Evolutionary conservation across 768 basidiomycete genomes (phyloP), one percentile per base, ranked within the genome.

Genomic region (Collybia nuda): DNA sequence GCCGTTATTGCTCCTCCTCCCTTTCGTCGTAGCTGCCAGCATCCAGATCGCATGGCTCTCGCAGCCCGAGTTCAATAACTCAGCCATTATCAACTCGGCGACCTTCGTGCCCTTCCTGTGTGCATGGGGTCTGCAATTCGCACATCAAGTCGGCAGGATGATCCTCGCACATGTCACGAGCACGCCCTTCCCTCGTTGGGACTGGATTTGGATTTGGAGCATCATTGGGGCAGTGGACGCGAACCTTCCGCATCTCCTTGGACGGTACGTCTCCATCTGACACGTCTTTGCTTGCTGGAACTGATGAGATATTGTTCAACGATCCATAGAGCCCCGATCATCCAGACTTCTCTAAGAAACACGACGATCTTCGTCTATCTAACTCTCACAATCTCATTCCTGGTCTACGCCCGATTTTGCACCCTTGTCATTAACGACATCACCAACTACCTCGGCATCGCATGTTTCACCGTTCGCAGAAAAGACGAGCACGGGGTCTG

Each of bases 111-210:
- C 94, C 2, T 97, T 95, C 74, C 68, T 95, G 15, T 87, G 85
- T 59, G 86, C 90, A 17, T 98, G 95, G 94, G 96, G 94, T n/a
- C 66, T 90, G 46, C 88, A 90, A 66, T 91, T 92, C 56, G 87
- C 89, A 23, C 90, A 91, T 56, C 87, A 94, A 64, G 95, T 97
- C 32, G 92, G 93, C 9, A 75, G 87, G 56, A 89, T 98, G 77
- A 98, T 98, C 60, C 72, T 97, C 40, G 90, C 94, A 1, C 97
- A 98, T 67, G 84, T 97, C 23, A 94, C 95, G 45, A 84, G 82
- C 55, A 74, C 79, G 39, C 72, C 82, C 4, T 96, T 98, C 74
- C 97, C 97, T 0, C 74, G 79, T 62, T 94, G 88, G 82, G 90
- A 95, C 63, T 81, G 79, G 61, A 81, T 95, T 65, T 95, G 94